Conservation (phyloP, 1,284 basidiomycete species). For the Spongiforma sp. region DNA sequence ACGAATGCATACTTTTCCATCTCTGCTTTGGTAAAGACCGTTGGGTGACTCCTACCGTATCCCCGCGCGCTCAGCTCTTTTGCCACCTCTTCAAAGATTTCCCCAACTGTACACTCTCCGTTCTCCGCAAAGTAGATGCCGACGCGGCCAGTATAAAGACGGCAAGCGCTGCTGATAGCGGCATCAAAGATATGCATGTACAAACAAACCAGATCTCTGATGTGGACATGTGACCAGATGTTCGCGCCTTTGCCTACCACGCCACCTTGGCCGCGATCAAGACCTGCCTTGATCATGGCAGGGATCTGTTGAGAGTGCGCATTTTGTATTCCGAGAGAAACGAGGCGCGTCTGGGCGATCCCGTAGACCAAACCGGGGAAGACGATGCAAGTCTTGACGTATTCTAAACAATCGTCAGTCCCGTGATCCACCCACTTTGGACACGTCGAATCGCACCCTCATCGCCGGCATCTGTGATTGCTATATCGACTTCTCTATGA, state of each 20-base stretch:
- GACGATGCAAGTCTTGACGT: slow-evolving; percentile 38
- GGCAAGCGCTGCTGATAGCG: slow-evolving; percentile 28
- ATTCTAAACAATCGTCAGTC: slow-evolving; percentile 22
- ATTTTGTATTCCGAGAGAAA: slow-evolving; percentile 36
- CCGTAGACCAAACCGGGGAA: slow-evolving; percentile 41
- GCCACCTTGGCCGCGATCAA: slow-evolving; percentile 37
- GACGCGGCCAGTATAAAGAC: slow-evolving; percentile 30
- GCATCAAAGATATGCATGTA: slow-evolving; percentile 40
- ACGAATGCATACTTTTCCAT: slow-evolving; percentile 34
- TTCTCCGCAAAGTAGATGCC: slow-evolving; percentile 42
- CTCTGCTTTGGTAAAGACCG: slow-evolving; percentile 36
- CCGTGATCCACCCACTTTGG: neutral
- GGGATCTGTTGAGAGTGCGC: slow-evolving; percentile 34
- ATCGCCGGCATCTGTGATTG: slow-evolving; percentile 37
- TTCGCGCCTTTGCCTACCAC: slow-evolving; percentile 40
- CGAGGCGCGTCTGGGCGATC: slow-evolving; percentile 32
- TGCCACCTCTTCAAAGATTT: slow-evolving; percentile 26
- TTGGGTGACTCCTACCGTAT: slow-evolving; percentile 30
- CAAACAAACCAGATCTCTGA: slow-evolving; percentile 38
- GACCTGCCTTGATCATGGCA: slow-evolving; percentile 28
- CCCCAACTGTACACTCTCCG: slow-evolving; percentile 33
- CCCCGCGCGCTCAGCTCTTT: slow-evolving; percentile 30
- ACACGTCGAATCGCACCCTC: slow-evolving; percentile 28
- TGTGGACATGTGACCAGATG: slow-evolving; percentile 38
- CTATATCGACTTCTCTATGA: slow-evolving; percentile 39